Base-by-base conservation (phyloP, 257 asterid genomes). In the Gentiana straminea region DNA sequence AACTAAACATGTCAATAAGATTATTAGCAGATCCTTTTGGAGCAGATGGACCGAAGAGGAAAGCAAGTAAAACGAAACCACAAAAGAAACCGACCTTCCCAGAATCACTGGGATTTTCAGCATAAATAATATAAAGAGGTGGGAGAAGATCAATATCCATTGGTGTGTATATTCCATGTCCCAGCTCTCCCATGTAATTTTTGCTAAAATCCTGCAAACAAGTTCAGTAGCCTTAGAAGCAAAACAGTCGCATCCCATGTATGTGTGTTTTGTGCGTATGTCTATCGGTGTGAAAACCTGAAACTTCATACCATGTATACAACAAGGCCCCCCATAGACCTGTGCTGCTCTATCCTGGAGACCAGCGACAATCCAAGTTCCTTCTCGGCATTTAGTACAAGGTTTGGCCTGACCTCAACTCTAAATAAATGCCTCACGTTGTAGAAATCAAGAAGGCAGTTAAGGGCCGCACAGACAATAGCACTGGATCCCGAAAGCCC, bases 401-500 rank as follows among this genome's bases (percentile, higher is more conserved):
- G 90, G 73, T 77, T 85, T 35, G 98, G 98, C 65, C 98, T 80
- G 45, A 81, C 77, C 65, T 87, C 93, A 33, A 88, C 93, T 75
- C 83, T 85, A 41, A 92, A 73, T 45, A 84, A 68, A 65, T 79
- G 90, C 66, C 98, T 77, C 35, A 88, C 95, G 45, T 92, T 50
- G 53, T 92, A 92, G 73, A 92, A 92, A 68, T 92, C 95, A 38
- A 92, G 86, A 59, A 92, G 93, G 80, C 98, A 92, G 72, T 83
- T 87, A 56, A 92, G 86, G 44, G 98, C 97, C 53, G 97, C 97
- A 75, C 94, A 84, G 3, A 87, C 97, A 51, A 92, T 92, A 12
- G 97, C 98, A 62, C 98, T 92, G 1, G 98, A 92, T 58, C 98
- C 98, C 50, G 98, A 92, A 63, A 92, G 97, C 66, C 98, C 98